Evolutionary conservation across 345 rosid genomes (phyloP).

Genomic region (Carallia brachiata): DNA sequence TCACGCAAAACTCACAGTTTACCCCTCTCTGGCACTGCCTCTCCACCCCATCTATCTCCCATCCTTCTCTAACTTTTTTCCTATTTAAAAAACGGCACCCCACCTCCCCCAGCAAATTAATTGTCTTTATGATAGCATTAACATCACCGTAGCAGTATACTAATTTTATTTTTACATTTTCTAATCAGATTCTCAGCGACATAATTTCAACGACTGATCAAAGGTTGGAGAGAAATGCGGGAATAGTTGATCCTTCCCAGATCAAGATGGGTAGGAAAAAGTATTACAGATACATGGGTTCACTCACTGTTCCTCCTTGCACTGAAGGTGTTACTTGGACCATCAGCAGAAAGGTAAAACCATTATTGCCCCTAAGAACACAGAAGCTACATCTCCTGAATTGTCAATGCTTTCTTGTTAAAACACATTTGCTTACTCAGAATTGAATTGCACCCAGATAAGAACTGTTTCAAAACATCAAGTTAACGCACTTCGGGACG

Average conservation of each 20-base stretch:
- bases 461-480: constrained; percentile 44
- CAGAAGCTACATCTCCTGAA: neutral
- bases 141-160: too few species aligned
- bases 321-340: constrained; percentile 76
- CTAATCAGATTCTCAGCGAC: constrained; percentile 29
- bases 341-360: constrained; percentile 45
- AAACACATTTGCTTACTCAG: neutral
- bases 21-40: too few species aligned
- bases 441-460: constrained; percentile 28
- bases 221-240: constrained; percentile 29
- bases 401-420: too few species aligned
- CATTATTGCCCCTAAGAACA: neutral
- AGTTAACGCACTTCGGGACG: constrained; percentile 39
- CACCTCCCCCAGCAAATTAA: neutral
- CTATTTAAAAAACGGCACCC: neutral
- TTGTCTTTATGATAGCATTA: too few species aligned
- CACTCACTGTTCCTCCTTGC: constrained; percentile 86
- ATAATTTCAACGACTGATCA: constrained; percentile 25
- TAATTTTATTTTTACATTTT: too few species aligned
- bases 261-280: constrained; percentile 46
- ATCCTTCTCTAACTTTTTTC: too few species aligned
- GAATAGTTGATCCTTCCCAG: constrained; percentile 49
- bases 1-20: too few species aligned
- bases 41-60: too few species aligned
- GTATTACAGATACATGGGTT: constrained; percentile 68